Evolutionary conservation across 768 basidiomycete species (phyloP).

Genomic region (Termitomyces sp.): DNA sequence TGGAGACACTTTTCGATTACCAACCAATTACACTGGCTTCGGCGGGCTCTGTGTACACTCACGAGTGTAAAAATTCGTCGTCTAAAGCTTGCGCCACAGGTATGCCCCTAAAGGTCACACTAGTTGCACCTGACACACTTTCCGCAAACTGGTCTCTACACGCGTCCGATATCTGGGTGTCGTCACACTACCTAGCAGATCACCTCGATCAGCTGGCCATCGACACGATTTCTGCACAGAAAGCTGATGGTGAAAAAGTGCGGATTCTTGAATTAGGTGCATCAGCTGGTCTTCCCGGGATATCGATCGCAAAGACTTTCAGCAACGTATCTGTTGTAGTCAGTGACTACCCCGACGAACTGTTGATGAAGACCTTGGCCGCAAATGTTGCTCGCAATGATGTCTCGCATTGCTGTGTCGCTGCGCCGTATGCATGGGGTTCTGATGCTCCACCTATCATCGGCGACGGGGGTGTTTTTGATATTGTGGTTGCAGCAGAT

Average conservation of each 20-base stretch:
- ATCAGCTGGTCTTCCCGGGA: constrained; percentile 68
- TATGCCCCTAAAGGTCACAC: constrained; percentile 25
- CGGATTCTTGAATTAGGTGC: constrained; percentile 70
- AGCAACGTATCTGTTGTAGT: constrained; percentile 36
- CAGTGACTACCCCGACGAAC: constrained; percentile 70
- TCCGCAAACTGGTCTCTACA: constrained; percentile 71
- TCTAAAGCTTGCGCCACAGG: constrained; percentile 11
- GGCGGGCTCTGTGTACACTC: constrained; percentile 46
- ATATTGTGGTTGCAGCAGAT: constrained; percentile 67
- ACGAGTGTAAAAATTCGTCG: constrained; percentile 22
- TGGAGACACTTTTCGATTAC: constrained; percentile 57
- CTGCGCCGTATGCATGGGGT: constrained; percentile 63
- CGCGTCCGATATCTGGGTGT: constrained; percentile 71
- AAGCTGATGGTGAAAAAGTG: constrained; percentile 5
- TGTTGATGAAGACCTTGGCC: constrained; percentile 49
- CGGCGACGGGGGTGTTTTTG: constrained; percentile 34
- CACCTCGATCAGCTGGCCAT: constrained; percentile 35
- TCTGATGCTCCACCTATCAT: constrained; percentile 33
- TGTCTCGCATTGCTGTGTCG: constrained; percentile 41
- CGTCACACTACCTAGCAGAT: constrained; percentile 63
- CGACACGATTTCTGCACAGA: not conserved
- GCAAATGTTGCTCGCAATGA: constrained; percentile 52
- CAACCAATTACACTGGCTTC: constrained; percentile 55
- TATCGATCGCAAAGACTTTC: constrained; percentile 51
- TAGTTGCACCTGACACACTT: constrained; percentile 59